phyloP scores from a whole-genome alignment of 164 flowering plant species.

The Tinospora cordifolia region DNA sequence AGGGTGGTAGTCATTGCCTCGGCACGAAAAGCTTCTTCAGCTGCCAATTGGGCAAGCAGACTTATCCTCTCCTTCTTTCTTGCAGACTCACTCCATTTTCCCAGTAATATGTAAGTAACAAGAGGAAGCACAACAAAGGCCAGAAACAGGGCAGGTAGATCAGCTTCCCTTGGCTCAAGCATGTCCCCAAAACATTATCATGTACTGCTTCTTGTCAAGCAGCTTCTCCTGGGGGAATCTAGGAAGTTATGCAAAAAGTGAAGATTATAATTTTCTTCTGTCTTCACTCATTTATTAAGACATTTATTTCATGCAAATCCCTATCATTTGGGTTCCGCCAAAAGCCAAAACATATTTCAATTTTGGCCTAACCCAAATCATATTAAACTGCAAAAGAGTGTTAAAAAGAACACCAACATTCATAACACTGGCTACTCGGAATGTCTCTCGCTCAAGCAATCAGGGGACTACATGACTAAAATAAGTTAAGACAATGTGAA shows the following conservation, averaged over 20 bases:
- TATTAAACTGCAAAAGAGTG: background rate
- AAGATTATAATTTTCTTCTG: conserved; percentile 1
- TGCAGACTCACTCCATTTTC: conserved; percentile 72
- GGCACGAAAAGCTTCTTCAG: conserved; percentile 50
- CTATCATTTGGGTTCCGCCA: background rate
- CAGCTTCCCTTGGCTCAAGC: conserved; percentile 90
- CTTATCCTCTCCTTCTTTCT: conserved; percentile 58
- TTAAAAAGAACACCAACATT: background rate
- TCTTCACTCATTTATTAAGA: background rate
- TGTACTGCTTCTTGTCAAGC: conserved; percentile 38
- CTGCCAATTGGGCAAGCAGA: conserved; percentile 62
- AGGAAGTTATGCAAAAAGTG: background rate
- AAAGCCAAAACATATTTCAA: background rate
- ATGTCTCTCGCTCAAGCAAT: too few species aligned
- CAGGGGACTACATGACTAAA: too few species aligned
- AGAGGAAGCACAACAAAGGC: conserved; percentile 75
- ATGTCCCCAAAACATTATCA: conserved; percentile 71
- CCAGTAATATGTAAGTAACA: conserved; percentile 65
- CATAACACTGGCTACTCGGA: too few species aligned
- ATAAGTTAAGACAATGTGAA: background rate
- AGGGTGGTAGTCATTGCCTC: conserved; percentile 40
- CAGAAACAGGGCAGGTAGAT: conserved; percentile 61
- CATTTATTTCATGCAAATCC: background rate
- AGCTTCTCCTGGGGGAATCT: conserved; percentile 15
- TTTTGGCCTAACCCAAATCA: background rate